These are phyloP conservation scores for Tilletia walkeri DNA, from an alignment of 1,284 basidiomycete species.

Conservation along the genomic window DNA sequence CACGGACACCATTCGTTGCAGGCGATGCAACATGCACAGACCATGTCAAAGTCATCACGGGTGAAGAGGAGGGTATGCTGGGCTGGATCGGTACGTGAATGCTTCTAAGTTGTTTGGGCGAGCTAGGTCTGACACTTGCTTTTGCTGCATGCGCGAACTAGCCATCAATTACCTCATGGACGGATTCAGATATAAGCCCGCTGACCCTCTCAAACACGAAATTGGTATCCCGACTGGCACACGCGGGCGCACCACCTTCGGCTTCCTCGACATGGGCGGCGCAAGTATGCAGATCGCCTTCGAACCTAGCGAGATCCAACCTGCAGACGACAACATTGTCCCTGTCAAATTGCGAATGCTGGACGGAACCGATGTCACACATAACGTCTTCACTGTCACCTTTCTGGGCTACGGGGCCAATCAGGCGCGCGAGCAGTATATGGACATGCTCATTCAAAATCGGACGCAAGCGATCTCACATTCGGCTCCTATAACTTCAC, in stretches of 20 bases:
- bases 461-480: conserved; percentile 50
- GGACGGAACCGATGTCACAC: conserved; percentile 79
- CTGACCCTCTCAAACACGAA: conserved; percentile 30
- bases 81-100: conserved; percentile 72
- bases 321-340: conserved; percentile 61
- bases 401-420: conserved; percentile 99
- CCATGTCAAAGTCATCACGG: conserved; percentile 89
- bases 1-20: conserved; percentile 68
- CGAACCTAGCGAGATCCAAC: conserved; percentile 64
- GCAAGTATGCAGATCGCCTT: conserved; percentile 98
- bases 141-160: not conserved
- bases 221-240: conserved; percentile 56
- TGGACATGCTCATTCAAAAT: conserved; percentile 66
- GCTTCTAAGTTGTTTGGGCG: not conserved
- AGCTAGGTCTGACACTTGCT: not conserved
- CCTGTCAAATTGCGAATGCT: conserved; percentile 78
- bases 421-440: conserved; percentile 84
- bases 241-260: conserved; percentile 71
- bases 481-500: not conserved
- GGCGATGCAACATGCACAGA: conserved; percentile 74
- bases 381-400: conserved; percentile 94
- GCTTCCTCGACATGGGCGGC: conserved; percentile 98
- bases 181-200: conserved; percentile 71
- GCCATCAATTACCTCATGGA: conserved; percentile 98
- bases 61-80: conserved; percentile 95